These are phyloP conservation scores for Drosera spatulata DNA, from an alignment of 179 eudicot genomes.

Conservation along the genomic window DNA sequence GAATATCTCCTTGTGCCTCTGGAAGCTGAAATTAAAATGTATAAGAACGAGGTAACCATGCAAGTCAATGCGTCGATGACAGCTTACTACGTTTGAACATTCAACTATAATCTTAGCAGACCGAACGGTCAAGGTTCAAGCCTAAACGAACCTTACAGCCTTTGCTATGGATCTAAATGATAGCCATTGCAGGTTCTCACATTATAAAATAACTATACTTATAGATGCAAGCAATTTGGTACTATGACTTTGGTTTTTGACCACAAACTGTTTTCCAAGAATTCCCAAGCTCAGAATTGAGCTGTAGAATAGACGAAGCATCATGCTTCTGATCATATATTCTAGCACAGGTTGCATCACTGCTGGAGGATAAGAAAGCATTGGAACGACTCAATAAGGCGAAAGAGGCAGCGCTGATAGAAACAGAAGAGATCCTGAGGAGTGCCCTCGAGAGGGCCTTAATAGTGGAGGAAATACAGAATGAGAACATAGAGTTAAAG, in stretches of 20 bases:
- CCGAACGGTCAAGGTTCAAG: not conserved
- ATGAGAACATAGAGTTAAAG: conserved; percentile 71
- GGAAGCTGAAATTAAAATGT: conserved; percentile 79
- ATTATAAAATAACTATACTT: no score
- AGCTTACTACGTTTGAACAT: no score
- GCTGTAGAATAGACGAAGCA: not conserved
- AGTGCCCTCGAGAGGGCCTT: conserved; percentile 91
- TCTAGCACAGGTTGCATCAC: conserved; percentile 41
- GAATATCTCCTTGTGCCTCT: conserved; percentile 82
- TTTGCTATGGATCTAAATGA: no score
- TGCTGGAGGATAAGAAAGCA: conserved; percentile 76
- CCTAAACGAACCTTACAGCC: not conserved
- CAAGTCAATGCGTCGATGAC: not conserved
- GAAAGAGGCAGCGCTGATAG: conserved; percentile 83
- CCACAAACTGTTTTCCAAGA: not conserved
- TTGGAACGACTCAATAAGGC: conserved; percentile 72
- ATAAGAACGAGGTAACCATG: conserved; percentile 47
- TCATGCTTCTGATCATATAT: not conserved
- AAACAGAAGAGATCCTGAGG: conserved; percentile 80
- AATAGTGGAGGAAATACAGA: conserved; percentile 88
- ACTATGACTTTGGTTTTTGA: no score
- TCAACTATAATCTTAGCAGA: not conserved
- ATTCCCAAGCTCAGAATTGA: not conserved
- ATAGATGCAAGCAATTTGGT: no score
- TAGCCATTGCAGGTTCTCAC: no score